Evolutionary conservation across 2,329 filamentous ascomycete species (phyloP).

Genomic region (Pestalotiopsis sp.): DNA sequence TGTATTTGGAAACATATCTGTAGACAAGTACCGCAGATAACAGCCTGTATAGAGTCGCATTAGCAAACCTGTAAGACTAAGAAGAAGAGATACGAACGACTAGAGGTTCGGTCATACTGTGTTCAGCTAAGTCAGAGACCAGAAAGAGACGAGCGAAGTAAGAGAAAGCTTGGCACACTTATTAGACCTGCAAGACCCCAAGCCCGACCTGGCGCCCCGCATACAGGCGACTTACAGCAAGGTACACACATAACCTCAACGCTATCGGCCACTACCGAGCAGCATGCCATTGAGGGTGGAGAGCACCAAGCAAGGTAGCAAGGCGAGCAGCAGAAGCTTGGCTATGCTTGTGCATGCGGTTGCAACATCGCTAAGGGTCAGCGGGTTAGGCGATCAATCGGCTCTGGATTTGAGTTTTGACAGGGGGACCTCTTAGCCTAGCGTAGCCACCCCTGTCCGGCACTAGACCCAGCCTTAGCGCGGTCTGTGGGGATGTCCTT

Average conservation of each 20-base stretch:
- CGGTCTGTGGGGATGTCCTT: constrained; percentile 10
- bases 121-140: not conserved
- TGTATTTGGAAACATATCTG: no score
- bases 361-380: not conserved
- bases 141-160: not conserved
- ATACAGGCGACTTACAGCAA: not conserved
- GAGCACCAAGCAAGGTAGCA: not conserved
- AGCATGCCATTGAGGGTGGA: constrained; percentile 1
- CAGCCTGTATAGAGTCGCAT: not conserved
- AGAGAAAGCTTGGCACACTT: constrained; percentile 1
- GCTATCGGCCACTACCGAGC: constrained; percentile 7
- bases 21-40: no score
- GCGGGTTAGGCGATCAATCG: not conserved
- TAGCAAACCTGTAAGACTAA: not conserved
- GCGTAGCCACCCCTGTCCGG: not conserved
- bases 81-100: not conserved
- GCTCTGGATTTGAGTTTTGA: not conserved
- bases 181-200: not conserved
- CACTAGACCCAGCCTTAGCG: not conserved
- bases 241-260: not conserved
- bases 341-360: not conserved
- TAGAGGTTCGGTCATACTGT: not conserved
- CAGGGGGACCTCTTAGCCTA: not conserved
- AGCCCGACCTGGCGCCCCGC: not conserved
- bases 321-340: not conserved